A percentile compares a stretch with the other conserved stretches of the same genome.
These are phyloP conservation scores for Aspergillus steynii DNA, from an alignment of 495 filamentous ascomycete species.

Conservation along the genomic window DNA sequence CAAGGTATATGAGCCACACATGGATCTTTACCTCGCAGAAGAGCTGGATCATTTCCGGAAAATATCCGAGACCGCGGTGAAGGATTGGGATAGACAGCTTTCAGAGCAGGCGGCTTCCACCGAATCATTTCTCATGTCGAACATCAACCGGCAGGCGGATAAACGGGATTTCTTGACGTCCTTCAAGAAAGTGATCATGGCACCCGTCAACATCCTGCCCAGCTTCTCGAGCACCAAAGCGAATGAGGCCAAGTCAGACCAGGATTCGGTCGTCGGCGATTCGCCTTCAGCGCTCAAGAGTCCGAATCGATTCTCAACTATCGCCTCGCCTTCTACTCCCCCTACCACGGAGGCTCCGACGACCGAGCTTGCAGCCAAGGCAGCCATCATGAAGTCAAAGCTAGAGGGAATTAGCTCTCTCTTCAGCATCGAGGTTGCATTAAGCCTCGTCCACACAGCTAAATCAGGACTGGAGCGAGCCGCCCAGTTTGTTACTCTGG, in stretches of 20 bases:
- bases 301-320: slow-evolving; percentile 54
- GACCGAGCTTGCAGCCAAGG: slow-evolving; percentile 91
- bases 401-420: slow-evolving; percentile 91
- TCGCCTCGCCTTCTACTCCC: slow-evolving; percentile 45
- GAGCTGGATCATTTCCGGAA: slow-evolving; percentile 84
- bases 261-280: slow-evolving; percentile 34
- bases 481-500: slow-evolving; percentile 75
- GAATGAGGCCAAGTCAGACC: slow-evolving; percentile 36
- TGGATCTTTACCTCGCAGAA: slow-evolving; percentile 91
- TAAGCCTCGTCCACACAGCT: slow-evolving; percentile 85
- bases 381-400: slow-evolving; percentile 91
- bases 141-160: slow-evolving; percentile 88
- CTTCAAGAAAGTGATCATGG: slow-evolving; percentile 99
- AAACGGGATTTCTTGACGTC: slow-evolving; percentile 95
- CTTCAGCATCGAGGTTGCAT: slow-evolving; percentile 94
- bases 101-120: slow-evolving; percentile 87
- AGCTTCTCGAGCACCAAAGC: slow-evolving; percentile 56
- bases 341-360: slow-evolving; percentile 70
- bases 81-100: slow-evolving; percentile 85
- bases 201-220: slow-evolving; percentile 89
- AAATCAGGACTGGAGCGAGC: slow-evolving; percentile 87
- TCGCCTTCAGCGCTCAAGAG: slow-evolving; percentile 40
- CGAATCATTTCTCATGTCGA: slow-evolving; percentile 93
- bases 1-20: slow-evolving; percentile 82
- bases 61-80: slow-evolving; percentile 72